These are phyloP conservation scores for Chlamydomonas sphaeroides DNA, from an alignment of 139 green algal genomes.

Conservation along the genomic window DNA sequence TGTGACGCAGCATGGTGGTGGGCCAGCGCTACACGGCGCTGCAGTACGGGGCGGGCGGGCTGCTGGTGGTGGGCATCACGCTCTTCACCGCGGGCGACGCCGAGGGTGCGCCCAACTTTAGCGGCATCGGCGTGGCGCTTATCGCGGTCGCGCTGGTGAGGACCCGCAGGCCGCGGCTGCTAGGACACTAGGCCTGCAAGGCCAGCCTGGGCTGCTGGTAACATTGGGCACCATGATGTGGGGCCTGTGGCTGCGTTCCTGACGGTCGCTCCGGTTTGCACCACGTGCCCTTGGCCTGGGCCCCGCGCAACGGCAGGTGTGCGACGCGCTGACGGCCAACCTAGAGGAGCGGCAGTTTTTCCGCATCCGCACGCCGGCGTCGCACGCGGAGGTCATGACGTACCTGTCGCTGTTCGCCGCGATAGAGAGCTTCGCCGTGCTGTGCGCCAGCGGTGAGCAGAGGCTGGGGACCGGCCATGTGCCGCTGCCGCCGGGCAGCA, in stretches of 20 bases:
- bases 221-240: too few species aligned
- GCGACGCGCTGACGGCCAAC: slow-evolving; percentile 74
- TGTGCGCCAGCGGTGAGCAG: slow-evolving; percentile 50
- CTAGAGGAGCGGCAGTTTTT: slow-evolving; percentile 77
- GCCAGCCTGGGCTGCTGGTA: too few species aligned
- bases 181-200: too few species aligned
- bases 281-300: too few species aligned
- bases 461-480: too few species aligned
- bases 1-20: slow-evolving; percentile 33
- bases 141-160: slow-evolving; percentile 63
- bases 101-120: slow-evolving; percentile 58
- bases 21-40: slow-evolving; percentile 51
- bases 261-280: too few species aligned
- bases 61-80: slow-evolving; percentile 70
- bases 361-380: slow-evolving; percentile 54
- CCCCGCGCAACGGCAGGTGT: slow-evolving; percentile 41
- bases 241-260: too few species aligned
- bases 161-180: too few species aligned
- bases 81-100: slow-evolving; percentile 69
- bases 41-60: slow-evolving; percentile 55
- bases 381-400: slow-evolving; percentile 64
- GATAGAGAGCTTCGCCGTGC: slow-evolving; percentile 49
- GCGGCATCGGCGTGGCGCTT: slow-evolving; percentile 54
- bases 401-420: slow-evolving; percentile 66
- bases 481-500: too few species aligned